Percentiles rank a stretch among this genome's conserved stretches.
phyloP scores from a whole-genome alignment of 2,329 filamentous ascomycete species.

The Pseudogymnoascus sp. region DNA sequence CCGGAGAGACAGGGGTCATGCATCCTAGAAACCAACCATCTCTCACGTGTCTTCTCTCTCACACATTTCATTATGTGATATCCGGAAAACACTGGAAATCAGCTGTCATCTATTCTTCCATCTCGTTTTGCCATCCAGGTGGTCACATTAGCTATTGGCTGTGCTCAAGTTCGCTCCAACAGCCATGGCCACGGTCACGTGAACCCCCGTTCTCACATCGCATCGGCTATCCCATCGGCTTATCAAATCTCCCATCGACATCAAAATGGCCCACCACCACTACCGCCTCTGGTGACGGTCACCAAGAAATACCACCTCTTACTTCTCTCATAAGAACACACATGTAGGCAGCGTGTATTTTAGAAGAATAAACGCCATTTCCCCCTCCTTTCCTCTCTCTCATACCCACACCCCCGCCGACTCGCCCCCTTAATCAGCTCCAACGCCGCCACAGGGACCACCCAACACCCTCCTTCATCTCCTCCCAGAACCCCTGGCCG shows the following conservation, averaged over 20 bases:
- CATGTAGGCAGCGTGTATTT: too few relatives aligned
- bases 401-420: not conserved
- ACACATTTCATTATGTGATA: not conserved
- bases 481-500: too few relatives aligned
- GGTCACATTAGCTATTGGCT: not conserved
- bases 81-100: not conserved
- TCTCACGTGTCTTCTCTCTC: not conserved
- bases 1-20: not conserved
- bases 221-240: not conserved
- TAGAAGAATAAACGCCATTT: too few relatives aligned
- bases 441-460: too few relatives aligned
- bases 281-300: too few relatives aligned
- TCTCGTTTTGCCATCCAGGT: too few relatives aligned
- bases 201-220: not conserved
- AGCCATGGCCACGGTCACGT: not conserved
- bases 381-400: not conserved
- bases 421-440: too few relatives aligned
- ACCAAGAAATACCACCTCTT: too few relatives aligned
- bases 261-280: too few relatives aligned
- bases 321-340: not conserved
- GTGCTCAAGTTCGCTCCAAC: not conserved
- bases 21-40: not conserved
- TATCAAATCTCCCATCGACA: not conserved
- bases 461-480: too few relatives aligned
- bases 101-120: not conserved